Conservation (phyloP, 2,329 filamentous ascomycete genomes). For the Aspergillus aculeatus region DNA sequence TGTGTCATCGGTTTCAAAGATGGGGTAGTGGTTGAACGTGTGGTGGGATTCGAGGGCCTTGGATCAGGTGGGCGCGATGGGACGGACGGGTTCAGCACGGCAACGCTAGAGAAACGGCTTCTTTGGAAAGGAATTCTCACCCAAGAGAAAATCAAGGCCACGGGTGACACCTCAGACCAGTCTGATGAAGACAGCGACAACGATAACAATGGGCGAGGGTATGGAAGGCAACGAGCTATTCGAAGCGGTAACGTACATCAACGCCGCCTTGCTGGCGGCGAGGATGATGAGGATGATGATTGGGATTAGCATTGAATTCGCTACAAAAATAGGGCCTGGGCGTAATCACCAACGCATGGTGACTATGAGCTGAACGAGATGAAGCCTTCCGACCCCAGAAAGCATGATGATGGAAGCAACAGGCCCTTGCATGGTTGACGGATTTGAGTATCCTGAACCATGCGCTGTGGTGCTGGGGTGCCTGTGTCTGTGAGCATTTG, state of each 20-base stretch:
- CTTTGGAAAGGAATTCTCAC: conserved; percentile 40
- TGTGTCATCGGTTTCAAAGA: conserved; percentile 52
- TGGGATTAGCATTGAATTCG: conserved; percentile 48
- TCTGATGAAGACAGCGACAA: conserved; percentile 28
- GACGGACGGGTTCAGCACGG: conserved; percentile 40
- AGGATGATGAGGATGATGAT: conserved; percentile 48
- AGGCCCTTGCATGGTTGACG: background rate
- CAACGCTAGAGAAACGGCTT: conserved; percentile 44
- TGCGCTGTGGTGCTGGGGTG: background rate
- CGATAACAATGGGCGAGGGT: conserved; percentile 16
- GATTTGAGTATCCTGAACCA: background rate
- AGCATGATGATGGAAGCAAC: background rate
- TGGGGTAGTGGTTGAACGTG: conserved; percentile 44
- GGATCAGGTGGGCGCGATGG: conserved; percentile 39
- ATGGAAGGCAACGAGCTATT: conserved; percentile 24
- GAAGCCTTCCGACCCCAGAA: background rate
- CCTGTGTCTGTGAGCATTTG: background rate
- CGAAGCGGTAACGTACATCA: conserved; percentile 31
- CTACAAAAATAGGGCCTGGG: background rate
- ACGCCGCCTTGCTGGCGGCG: conserved; percentile 27
- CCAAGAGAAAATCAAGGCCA: conserved; percentile 32
- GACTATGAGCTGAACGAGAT: background rate
- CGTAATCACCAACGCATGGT: background rate
- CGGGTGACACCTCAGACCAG: conserved; percentile 25
- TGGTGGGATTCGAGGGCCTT: conserved; percentile 51